Percentiles rank a stretch among this genome's conserved stretches.
These are phyloP conservation scores for Vanderwaltozyma tropicalis DNA, from an alignment of 805 yeast genomes.

Conservation along the genomic window DNA sequence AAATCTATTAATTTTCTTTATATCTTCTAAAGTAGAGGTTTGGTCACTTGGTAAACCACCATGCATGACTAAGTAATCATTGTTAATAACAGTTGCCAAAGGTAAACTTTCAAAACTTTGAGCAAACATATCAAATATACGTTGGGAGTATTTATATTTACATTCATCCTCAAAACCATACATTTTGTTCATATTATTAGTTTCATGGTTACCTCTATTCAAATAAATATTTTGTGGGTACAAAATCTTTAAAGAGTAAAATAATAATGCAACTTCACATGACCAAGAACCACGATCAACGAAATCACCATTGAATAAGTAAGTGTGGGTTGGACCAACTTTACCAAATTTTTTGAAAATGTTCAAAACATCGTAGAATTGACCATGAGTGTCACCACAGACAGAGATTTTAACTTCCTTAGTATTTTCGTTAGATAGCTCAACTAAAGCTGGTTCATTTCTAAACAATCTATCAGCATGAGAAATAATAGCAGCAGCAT, in stretches of 20 bases:
- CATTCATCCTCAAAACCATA: slow-evolving; percentile 97
- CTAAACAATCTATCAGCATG: slow-evolving; percentile 56
- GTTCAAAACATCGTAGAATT: slow-evolving; percentile 79
- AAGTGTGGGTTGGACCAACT: slow-evolving; percentile 53
- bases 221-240: slow-evolving; percentile 62
- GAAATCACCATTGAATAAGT: slow-evolving; percentile 91
- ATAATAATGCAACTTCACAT: slow-evolving; percentile 80
- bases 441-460: slow-evolving; percentile 67
- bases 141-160: slow-evolving; percentile 75
- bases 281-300: slow-evolving; percentile 99
- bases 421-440: slow-evolving; percentile 35
- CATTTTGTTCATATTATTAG: slow-evolving; percentile 91
- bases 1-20: slow-evolving; percentile 61
- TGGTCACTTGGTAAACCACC: slow-evolving; percentile 89
- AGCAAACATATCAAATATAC: slow-evolving; percentile 70
- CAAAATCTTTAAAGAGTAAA: slow-evolving; percentile 66
- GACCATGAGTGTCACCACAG: slow-evolving; percentile 98
- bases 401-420: slow-evolving; percentile 48
- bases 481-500: slow-evolving; percentile 71
- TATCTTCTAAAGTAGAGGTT: slow-evolving; percentile 58
- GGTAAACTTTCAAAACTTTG: slow-evolving; percentile 83
- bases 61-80: slow-evolving; percentile 79
- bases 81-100: slow-evolving; percentile 69
- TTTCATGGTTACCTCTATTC: slow-evolving; percentile 95
- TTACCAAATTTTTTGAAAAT: slow-evolving; percentile 66